Evolutionary conservation across 306 rosid genomes (phyloP), one percentile per base, ranked within the genome.

Genomic region (Herpetospermum pedunculosum): DNA sequence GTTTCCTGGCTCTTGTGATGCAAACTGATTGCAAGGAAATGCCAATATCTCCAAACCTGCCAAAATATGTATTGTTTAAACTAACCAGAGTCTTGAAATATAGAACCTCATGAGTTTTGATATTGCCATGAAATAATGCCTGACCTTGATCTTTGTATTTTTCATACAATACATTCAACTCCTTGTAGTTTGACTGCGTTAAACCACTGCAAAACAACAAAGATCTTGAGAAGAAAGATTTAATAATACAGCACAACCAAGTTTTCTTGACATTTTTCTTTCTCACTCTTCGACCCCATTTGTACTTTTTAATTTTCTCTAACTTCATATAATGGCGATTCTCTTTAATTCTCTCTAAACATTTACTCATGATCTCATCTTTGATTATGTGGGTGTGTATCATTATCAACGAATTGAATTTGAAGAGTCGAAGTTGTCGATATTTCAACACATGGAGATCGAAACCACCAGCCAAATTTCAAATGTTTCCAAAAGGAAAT

Each of bases 21-120:
- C 84, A 85, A 92, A 90, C 81, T 92, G 98, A 80, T 92, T 92
- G 92, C 98, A 92, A 73, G 98, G 98, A 87, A 92, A 92, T 72
- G 98, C 98, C 92, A 90, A 87, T 78, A 92, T 92, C 84, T 90
- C 96, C 60, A 92, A 74, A 69, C 88, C 98, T 92, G 54, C 46
- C 67, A 13, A 35, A 55, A 76, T 18, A 23, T 43, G 50, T 23
- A 62, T 11, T 1, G 28, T n/a, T 52, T 38, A 30, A 60, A 46
- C 25, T 29, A 75, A 79, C 53, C 54, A 26, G 14, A 43, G n/a
- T 68, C 73, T 43, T 26, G 37, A 68, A 68, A 44, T 3, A 41
- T 15, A 68, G 37, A 43, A 41, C 49, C 15, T 43, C 35, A 7
- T 12, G 73, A 69, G 25, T 15, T 41, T 44, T 8, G 8, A 69